Base-by-base conservation (phyloP, 441 rosid species). In the Euphorbia celastroides region DNA sequence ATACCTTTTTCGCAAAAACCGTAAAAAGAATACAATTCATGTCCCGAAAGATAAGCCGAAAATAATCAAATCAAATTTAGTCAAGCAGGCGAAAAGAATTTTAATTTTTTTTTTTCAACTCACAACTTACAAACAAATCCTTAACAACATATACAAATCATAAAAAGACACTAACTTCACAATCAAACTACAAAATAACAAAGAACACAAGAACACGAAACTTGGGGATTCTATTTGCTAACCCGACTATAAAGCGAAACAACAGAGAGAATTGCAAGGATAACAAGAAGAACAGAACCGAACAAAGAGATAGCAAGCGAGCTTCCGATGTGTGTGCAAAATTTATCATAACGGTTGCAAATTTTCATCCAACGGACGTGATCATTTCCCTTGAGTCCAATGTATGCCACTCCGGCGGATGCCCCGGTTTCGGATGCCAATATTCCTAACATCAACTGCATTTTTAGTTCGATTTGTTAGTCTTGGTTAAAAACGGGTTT, bases 351-450 rank as follows among this genome's bases (percentile, higher is more conserved):
- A 2, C 62, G 58, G 57, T 64, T n/a, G 86, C 97, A 93, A 4
- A 87, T 57, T 85, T 93, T 79, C 9, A 0, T 50, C 97, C 97
- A 87, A 0, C 66, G 7, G 1, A 44, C 61, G 19, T 86, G 90
- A 5, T 60, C 73, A 65, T 88, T 88, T 19, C 98, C 98, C 76
- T 75, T 87, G 66, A 84, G 65, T 26, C 85, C 92, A 25, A 88
- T 58, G 48, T 90, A 93, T 34, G 72, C 94, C 16, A 88, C 88
- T 22, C 82, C 85, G 27, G 86, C 94, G 0, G 93, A 86, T 19
- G 96, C 64, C 1, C 94, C 98, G 0, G 88, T 81, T 7, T 94
- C 97, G 12, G 97, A 83, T 1, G 90, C 91, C 38, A 88, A 79
- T 62, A 93, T 26, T 64, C 96, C 97, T 58, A 90, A 32, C 66